phyloP scores from a whole-genome alignment of 257 asterid species.

The Leonotis leonurus region DNA sequence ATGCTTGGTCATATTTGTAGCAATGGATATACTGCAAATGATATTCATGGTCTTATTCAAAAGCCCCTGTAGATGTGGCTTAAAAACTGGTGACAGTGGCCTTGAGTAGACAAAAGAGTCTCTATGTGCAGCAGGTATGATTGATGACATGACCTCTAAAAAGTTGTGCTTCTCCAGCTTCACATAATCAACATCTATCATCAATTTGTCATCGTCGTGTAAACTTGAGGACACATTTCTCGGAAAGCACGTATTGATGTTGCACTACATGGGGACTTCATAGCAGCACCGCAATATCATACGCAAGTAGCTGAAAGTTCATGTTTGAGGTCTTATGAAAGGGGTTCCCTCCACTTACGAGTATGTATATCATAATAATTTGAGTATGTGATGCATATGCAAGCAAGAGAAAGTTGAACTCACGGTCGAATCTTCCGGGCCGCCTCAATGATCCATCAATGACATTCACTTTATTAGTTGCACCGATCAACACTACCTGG shows the following conservation, averaged over 20 bases:
- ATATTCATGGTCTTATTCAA: constrained; percentile 60
- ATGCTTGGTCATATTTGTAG: constrained; percentile 55
- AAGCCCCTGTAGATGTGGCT: constrained; percentile 61
- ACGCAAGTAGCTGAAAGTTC: constrained; percentile 98
- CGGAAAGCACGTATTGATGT: constrained; percentile 98
- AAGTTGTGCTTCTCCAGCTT: constrained; percentile 75
- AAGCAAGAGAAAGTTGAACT: constrained; percentile 85
- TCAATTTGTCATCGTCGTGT: constrained; percentile 78
- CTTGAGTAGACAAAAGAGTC: constrained; percentile 84
- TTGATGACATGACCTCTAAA: constrained; percentile 79
- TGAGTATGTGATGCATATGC: constrained; percentile 93
- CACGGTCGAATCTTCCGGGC: constrained; percentile 98
- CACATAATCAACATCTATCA: constrained; percentile 83
- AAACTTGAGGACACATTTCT: constrained; percentile 93
- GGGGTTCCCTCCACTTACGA: constrained; percentile 94
- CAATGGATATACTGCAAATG: constrained; percentile 79
- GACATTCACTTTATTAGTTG: constrained; percentile 92
- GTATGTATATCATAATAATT: constrained; percentile 84
- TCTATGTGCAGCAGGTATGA: constrained; percentile 98
- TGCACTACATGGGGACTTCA: constrained; percentile 91
- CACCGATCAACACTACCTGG: constrained; percentile 95
- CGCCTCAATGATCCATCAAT: constrained; percentile 98
- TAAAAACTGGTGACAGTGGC: constrained; percentile 77
- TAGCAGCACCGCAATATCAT: constrained; percentile 97
- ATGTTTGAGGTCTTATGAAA: constrained; percentile 57